Percentiles rank a stretch among this genome's conserved stretches.
These are phyloP conservation scores for Casuarina cunninghamiana DNA, from an alignment of 306 rosid species.

Conservation along the genomic window DNA sequence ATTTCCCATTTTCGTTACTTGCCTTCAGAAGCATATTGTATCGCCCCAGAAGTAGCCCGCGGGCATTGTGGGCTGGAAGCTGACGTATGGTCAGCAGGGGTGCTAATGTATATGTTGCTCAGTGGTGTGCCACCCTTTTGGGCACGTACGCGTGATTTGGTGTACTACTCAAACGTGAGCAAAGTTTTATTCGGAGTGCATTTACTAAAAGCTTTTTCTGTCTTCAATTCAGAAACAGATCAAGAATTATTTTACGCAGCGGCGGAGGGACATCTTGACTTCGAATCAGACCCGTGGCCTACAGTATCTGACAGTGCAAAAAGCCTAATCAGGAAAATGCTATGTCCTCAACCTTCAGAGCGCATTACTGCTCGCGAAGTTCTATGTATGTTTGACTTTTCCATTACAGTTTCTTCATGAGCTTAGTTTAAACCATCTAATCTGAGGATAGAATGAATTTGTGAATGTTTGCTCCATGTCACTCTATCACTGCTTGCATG, in stretches of 20 bases:
- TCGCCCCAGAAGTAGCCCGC: constrained; percentile 95
- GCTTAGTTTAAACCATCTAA: not conserved
- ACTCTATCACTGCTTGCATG: too few species aligned
- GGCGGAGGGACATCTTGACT: constrained; percentile 86
- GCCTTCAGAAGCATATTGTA: constrained; percentile 87
- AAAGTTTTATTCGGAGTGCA: constrained; percentile 24
- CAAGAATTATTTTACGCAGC: constrained; percentile 92
- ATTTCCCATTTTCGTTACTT: too few species aligned
- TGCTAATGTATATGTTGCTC: constrained; percentile 78
- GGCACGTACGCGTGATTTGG: constrained; percentile 59
- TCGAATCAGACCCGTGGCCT: constrained; percentile 94
- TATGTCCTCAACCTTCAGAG: constrained; percentile 73
- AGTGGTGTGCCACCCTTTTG: constrained; percentile 97
- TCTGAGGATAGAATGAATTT: too few species aligned
- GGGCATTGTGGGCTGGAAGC: constrained; percentile 92
- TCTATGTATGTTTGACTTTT: constrained; percentile 61
- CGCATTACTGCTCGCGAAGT: constrained; percentile 91
- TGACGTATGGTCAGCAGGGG: constrained; percentile 95
- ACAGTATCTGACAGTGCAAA: constrained; percentile 78
- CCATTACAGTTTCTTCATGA: constrained; percentile 18
- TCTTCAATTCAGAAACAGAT: constrained; percentile 79
- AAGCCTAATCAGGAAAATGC: constrained; percentile 81
- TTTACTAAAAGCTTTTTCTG: constrained; percentile 34
- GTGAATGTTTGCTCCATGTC: too few species aligned
- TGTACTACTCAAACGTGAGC: not conserved